These are phyloP conservation scores for Paecilomyces dactylethromorphus DNA, from an alignment of 2,329 filamentous ascomycete species.

Conservation along the genomic window DNA sequence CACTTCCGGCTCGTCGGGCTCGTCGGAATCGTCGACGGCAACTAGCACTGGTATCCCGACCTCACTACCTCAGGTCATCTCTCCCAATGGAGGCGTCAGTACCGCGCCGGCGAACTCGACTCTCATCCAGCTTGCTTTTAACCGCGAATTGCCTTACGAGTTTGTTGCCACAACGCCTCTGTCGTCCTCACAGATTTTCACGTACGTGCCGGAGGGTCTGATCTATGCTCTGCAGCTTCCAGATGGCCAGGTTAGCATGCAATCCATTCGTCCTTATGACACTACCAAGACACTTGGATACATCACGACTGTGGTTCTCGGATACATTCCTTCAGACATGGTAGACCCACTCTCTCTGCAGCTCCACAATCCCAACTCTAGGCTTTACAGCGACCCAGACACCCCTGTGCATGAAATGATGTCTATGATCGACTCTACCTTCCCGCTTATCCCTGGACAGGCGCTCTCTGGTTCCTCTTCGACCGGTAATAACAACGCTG, in stretches of 20 bases:
- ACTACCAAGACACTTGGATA: slow-evolving; percentile 62
- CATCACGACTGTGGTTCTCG: slow-evolving; percentile 72
- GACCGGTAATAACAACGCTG: slow-evolving; percentile 23
- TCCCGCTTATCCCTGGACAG: slow-evolving; percentile 57
- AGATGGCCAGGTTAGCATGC: slow-evolving; percentile 54
- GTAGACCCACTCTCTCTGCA: slow-evolving; percentile 63
- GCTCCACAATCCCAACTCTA: slow-evolving; percentile 64
- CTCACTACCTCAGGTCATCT: slow-evolving; percentile 66
- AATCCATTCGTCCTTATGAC: slow-evolving; percentile 68
- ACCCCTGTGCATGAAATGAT: slow-evolving; percentile 66
- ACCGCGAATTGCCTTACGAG: slow-evolving; percentile 70
- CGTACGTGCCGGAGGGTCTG: slow-evolving; percentile 66
- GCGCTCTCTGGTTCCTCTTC: slow-evolving; percentile 37
- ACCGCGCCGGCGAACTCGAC: slow-evolving; percentile 57
- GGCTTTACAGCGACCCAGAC: slow-evolving; percentile 65
- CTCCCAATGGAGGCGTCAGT: slow-evolving; percentile 57
- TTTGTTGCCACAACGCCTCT: slow-evolving; percentile 68
- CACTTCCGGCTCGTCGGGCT: slow-evolving; percentile 5
- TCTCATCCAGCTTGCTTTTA: slow-evolving; percentile 79
- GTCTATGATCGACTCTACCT: slow-evolving; percentile 73
- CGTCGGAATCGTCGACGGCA: slow-evolving; percentile 25
- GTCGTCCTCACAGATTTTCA: slow-evolving; percentile 79
- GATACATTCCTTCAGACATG: slow-evolving; percentile 66
- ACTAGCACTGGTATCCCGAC: slow-evolving; percentile 52
- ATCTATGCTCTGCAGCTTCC: slow-evolving; percentile 51